A percentile compares a stretch with the other conserved stretches of the same genome.
Evolutionary conservation across 192 early-diverging fungal genomes (phyloP).

Genomic region (Backusella liffmaniae): DNA sequence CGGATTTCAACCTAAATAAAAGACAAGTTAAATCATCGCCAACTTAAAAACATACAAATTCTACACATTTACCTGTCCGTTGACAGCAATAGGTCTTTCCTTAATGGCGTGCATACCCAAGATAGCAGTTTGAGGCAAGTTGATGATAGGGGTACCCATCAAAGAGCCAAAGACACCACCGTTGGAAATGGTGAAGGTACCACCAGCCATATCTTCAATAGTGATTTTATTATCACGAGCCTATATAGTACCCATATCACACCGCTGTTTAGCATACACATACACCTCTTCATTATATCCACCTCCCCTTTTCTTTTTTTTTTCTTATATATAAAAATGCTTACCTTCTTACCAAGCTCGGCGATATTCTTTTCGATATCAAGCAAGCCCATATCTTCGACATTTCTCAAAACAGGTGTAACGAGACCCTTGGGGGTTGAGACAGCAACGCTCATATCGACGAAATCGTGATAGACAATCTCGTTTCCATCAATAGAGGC

Average conservation of each 20-base stretch:
- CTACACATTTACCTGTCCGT: constrained; percentile 63
- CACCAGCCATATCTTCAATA: constrained; percentile 97
- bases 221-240: constrained; percentile 94
- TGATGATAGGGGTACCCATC: constrained; percentile 98
- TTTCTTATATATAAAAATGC: not conserved
- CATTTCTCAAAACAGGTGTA: constrained; percentile 94
- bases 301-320: no score
- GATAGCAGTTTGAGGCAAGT: constrained; percentile 95
- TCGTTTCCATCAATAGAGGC: constrained; percentile 92
- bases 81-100: constrained; percentile 92
- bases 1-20: constrained; percentile 66
- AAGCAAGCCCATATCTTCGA: constrained; percentile 81
- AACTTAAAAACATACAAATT: not conserved
- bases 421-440: constrained; percentile 99
- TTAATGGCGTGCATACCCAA: constrained; percentile 99
- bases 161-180: constrained; percentile 98
- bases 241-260: constrained; percentile 37
- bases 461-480: constrained; percentile 91
- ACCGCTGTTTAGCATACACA: not conserved
- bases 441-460: constrained; percentile 94
- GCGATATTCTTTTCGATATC: constrained; percentile 92
- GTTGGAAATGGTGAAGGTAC: constrained; percentile 99
- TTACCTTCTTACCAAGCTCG: constrained; percentile 79
- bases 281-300: not conserved
- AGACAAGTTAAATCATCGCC: not conserved